Conservation (phyloP, 768 basidiomycete species). For the Leccinum rimulosum region DNA sequence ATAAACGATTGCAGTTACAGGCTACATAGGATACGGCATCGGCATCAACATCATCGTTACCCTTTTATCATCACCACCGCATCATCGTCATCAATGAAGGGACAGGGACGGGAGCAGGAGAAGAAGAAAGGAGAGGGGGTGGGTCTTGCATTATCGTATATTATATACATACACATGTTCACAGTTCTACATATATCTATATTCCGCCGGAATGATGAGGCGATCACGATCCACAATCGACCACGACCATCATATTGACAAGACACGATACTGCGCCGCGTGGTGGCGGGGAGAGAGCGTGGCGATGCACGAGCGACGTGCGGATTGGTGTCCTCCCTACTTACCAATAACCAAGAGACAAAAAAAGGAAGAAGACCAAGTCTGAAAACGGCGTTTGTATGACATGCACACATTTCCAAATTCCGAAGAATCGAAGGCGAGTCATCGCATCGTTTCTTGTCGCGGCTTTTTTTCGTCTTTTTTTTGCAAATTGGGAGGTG, state of each 20-base stretch:
- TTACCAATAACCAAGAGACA: background rate
- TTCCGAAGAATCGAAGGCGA: no score
- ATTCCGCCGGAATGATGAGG: background rate
- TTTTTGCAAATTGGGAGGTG: constrained; percentile 2
- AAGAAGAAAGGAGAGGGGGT: background rate
- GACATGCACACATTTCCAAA: no score
- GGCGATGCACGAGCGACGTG: constrained; percentile 1
- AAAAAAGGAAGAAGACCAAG: background rate
- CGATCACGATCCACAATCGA: constrained; percentile 9
- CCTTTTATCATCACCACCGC: background rate
- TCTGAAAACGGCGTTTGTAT: background rate
- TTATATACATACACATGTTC: background rate
- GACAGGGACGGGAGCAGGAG: background rate
- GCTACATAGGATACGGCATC: background rate
- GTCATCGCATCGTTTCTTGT: no score
- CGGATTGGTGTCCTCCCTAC: constrained; percentile 1
- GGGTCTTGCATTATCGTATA: background rate
- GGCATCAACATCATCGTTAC: background rate
- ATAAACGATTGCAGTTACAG: background rate
- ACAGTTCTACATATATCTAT: background rate
- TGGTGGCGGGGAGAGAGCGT: background rate
- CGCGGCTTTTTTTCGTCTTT: background rate
- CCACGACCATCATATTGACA: background rate
- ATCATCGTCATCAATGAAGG: constrained; percentile 14
- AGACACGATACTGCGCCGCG: background rate